Evolutionary conservation across 2,329 filamentous ascomycete genomes (phyloP).

Genomic region (Ascosphaera apis): DNA sequence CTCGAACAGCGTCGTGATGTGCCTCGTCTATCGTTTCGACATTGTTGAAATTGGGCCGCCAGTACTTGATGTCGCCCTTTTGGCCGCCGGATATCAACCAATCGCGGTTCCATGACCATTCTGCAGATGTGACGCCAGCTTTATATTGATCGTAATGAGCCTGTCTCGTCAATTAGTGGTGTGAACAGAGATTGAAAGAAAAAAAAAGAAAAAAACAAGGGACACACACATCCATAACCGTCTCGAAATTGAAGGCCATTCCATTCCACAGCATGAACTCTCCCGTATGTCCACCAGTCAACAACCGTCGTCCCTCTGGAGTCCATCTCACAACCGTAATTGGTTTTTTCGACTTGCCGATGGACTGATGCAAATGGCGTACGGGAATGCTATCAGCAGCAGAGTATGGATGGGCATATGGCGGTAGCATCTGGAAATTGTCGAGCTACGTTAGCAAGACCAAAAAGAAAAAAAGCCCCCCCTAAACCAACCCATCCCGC

Average conservation of each 20-base stretch:
- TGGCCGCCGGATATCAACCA: conserved; percentile 94
- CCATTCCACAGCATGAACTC: conserved; percentile 99
- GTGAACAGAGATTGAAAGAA: conserved; percentile 5
- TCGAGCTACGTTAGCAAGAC: conserved; percentile 3
- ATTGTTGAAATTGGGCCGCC: conserved; percentile 98
- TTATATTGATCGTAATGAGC: conserved; percentile 47
- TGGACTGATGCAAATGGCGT: conserved; percentile 91
- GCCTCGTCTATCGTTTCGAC: conserved; percentile 74
- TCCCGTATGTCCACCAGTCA: conserved; percentile 87
- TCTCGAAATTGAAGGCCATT: conserved; percentile 97
- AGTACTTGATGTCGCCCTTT: conserved; percentile 90
- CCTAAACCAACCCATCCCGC: no score
- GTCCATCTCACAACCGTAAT: conserved; percentile 97
- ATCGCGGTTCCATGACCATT: conserved; percentile 84
- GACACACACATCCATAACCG: conserved; percentile 69
- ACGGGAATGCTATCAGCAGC: conserved; percentile 74
- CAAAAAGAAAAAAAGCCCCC: no score
- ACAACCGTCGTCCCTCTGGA: conserved; percentile 69
- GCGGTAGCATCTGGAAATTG: conserved; percentile 52
- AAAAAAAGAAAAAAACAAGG: no score
- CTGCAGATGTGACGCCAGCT: conserved; percentile 21
- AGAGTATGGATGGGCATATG: conserved; percentile 47
- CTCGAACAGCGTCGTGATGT: conserved; percentile 71
- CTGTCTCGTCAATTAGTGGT: conserved; percentile 9
- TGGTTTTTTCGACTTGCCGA: conserved; percentile 95